A percentile compares a stretch with the other conserved stretches of the same genome.
These are phyloP conservation scores for Fraxinus floribunda DNA, from an alignment of 305 asterid genomes.

Conservation along the genomic window DNA sequence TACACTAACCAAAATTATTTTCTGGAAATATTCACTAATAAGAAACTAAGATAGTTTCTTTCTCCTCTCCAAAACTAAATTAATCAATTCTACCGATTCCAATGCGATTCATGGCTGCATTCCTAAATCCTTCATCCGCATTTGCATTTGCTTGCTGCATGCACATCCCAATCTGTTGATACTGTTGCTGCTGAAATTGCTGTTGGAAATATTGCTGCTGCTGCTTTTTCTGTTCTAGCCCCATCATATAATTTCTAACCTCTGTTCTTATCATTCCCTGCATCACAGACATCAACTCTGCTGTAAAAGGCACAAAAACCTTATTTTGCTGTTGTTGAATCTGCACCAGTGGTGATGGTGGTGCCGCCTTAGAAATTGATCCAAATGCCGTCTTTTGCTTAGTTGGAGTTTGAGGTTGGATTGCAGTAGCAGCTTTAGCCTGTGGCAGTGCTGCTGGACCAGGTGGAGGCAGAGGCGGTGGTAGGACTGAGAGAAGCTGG, in stretches of 20 bases:
- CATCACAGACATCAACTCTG: constrained; percentile 74
- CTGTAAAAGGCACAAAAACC: constrained; percentile 57
- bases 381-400: background rate
- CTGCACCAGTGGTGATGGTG: constrained; percentile 6
- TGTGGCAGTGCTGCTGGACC: constrained; percentile 11
- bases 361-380: background rate
- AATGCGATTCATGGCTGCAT: constrained; percentile 58
- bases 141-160: constrained; percentile 59
- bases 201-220: constrained; percentile 27
- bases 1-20: constrained; percentile 37
- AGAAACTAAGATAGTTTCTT: constrained; percentile 56
- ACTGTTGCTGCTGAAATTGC: constrained; percentile 29
- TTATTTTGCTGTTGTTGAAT: constrained; percentile 37
- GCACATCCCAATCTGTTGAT: constrained; percentile 50
- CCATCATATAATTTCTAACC: constrained; percentile 77
- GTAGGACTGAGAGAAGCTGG: constrained; percentile 19
- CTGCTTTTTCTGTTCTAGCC: constrained; percentile 41
- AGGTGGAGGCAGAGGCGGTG: constrained; percentile 18
- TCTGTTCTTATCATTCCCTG: constrained; percentile 82
- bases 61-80: constrained; percentile 7
- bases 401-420: background rate
- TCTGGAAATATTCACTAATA: constrained; percentile 10
- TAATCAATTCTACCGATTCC: constrained; percentile 65
- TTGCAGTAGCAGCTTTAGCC: background rate
- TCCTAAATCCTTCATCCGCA: constrained; percentile 60